A percentile compares a stretch with the other conserved stretches of the same genome.
Conservation (phyloP, 1,139 yeast genomes). For the Yamadazyma sp. region DNA sequence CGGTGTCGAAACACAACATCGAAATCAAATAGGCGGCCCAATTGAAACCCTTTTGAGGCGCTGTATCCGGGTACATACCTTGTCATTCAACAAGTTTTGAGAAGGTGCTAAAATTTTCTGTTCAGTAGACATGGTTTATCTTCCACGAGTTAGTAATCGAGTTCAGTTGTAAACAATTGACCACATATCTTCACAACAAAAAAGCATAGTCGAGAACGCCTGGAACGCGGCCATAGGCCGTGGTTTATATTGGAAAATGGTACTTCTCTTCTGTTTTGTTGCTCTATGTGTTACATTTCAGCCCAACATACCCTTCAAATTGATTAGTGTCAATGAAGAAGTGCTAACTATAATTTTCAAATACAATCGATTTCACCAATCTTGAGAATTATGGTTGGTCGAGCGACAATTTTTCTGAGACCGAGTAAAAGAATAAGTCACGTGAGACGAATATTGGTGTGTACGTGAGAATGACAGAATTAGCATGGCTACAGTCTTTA, state of each 20-base stretch:
- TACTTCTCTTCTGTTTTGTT: too few species aligned
- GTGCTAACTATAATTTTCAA: not conserved
- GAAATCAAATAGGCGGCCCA: too few species aligned
- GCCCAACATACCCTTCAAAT: not conserved
- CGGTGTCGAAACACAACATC: too few species aligned
- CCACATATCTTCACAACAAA: too few species aligned
- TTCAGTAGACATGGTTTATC: constrained; percentile 20
- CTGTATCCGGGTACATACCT: constrained; percentile 32
- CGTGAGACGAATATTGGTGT: not conserved
- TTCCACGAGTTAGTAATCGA: constrained; percentile 1
- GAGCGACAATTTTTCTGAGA: constrained; percentile 7
- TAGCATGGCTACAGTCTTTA: too few species aligned
- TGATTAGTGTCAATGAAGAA: not conserved
- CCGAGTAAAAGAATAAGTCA: constrained; percentile 6
- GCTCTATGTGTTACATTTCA: too few species aligned
- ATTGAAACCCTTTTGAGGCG: too few species aligned
- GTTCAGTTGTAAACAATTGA: not conserved
- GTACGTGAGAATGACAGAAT: too few species aligned
- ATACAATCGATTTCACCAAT: not conserved
- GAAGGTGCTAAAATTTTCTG: constrained; percentile 51
- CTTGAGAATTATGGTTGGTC: constrained; percentile 15
- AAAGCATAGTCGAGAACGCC: too few species aligned
- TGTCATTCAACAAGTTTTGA: constrained; percentile 74
- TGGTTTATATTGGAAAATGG: too few species aligned
- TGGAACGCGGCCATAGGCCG: too few species aligned